Evolutionary conservation across 495 filamentous ascomycete species (phyloP).

Genomic region (Neurospora sp.): DNA sequence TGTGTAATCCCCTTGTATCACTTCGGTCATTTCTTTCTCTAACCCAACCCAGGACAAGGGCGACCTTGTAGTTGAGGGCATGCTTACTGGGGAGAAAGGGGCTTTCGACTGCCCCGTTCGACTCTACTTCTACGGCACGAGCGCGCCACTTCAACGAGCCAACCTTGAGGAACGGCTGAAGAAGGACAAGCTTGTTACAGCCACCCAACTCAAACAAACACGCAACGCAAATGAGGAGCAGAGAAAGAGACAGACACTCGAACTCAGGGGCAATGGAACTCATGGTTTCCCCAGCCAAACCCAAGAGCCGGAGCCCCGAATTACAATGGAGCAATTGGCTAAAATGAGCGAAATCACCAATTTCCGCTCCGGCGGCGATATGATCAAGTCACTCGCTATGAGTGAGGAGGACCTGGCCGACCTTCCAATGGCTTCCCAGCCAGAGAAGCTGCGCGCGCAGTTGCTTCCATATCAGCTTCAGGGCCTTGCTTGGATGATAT

Average conservation of each 20-base stretch:
- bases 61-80: conserved; percentile 53
- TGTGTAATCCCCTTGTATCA: conserved; percentile 15
- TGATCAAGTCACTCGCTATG: conserved; percentile 57
- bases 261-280: conserved; percentile 21
- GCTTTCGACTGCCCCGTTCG: conserved; percentile 60
- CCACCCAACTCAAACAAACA: conserved; percentile 37
- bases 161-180: conserved; percentile 52
- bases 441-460: conserved; percentile 48
- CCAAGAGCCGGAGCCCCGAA: conserved; percentile 22
- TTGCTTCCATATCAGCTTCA: conserved; percentile 78
- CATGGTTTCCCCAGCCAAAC: conserved; percentile 19
- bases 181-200: conserved; percentile 44
- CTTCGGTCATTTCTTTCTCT: neutral
- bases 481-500: conserved; percentile 74
- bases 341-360: conserved; percentile 53
- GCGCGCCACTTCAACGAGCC: conserved; percentile 37
- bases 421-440: conserved; percentile 66
- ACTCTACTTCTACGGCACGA: conserved; percentile 57
- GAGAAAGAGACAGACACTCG: conserved; percentile 18
- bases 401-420: conserved; percentile 59
- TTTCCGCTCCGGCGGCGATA: conserved; percentile 48
- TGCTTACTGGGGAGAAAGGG: conserved; percentile 45
- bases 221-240: conserved; percentile 41
- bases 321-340: conserved; percentile 52
- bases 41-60: conserved; percentile 16